Percentiles rank a stretch among this genome's conserved stretches.
These are phyloP conservation scores for Hypoxylon sp. DNA, from an alignment of 2,329 filamentous ascomycete genomes.

Conservation along the genomic window DNA sequence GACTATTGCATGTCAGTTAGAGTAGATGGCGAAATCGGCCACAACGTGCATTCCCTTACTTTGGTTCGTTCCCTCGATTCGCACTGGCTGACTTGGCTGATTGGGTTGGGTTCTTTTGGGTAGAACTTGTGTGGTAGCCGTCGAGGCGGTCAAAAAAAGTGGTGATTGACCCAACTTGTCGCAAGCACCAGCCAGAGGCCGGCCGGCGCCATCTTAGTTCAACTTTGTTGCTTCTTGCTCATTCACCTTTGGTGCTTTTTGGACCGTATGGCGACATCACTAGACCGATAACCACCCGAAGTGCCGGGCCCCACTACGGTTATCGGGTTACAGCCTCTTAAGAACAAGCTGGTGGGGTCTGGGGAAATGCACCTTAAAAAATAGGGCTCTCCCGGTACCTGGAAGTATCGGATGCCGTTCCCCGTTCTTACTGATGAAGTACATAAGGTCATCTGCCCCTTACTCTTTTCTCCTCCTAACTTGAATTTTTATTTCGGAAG, in stretches of 20 bases:
- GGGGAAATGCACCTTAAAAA: slow-evolving; percentile 43
- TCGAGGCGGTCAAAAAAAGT: slow-evolving; percentile 52
- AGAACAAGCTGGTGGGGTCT: slow-evolving; percentile 39
- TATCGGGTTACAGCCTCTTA: slow-evolving; percentile 43
- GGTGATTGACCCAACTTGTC: slow-evolving; percentile 42
- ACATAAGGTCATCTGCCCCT: slow-evolving; percentile 20
- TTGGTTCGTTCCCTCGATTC: slow-evolving; percentile 14
- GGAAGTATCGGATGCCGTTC: slow-evolving; percentile 23
- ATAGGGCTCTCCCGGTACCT: slow-evolving; percentile 31
- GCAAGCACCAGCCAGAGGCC: slow-evolving; percentile 25
- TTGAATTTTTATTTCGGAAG: not conserved
- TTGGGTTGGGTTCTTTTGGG: not conserved
- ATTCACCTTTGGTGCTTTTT: slow-evolving; percentile 54
- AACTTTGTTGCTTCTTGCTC: slow-evolving; percentile 50
- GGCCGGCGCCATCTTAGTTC: slow-evolving; percentile 48
- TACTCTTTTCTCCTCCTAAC: slow-evolving; percentile 3
- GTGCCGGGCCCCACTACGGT: slow-evolving; percentile 48
- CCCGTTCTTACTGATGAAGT: not conserved
- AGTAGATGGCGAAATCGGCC: slow-evolving; percentile 45
- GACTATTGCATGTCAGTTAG: slow-evolving; percentile 35
- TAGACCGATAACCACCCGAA: slow-evolving; percentile 51
- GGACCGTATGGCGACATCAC: slow-evolving; percentile 60
- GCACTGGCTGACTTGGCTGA: slow-evolving; percentile 18
- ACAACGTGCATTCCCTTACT: slow-evolving; percentile 25
- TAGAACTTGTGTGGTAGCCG: not conserved